These are phyloP conservation scores for Pseudocercospora fuligena DNA, from an alignment of 2,329 filamentous ascomycete genomes.

Conservation along the genomic window DNA sequence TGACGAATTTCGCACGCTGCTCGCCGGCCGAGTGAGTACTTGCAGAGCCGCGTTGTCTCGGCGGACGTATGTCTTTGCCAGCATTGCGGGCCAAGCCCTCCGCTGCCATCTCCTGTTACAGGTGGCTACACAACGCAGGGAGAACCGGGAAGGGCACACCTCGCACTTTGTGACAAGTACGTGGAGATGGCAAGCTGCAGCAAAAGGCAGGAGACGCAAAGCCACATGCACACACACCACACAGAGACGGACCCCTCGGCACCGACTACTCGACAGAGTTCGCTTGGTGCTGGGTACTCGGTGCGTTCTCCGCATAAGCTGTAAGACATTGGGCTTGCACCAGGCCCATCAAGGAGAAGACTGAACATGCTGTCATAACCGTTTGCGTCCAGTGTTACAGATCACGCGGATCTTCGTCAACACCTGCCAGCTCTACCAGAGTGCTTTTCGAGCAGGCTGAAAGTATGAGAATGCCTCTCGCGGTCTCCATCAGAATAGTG, in stretches of 20 bases:
- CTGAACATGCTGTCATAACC: neutral
- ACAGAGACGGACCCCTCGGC: neutral
- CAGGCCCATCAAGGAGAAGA: neutral
- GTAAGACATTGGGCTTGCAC: neutral
- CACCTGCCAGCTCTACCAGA: neutral
- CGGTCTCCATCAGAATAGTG: neutral
- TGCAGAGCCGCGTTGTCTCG: constrained; percentile 2
- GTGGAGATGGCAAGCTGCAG: neutral
- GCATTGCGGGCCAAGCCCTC: neutral
- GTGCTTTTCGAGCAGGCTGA: neutral
- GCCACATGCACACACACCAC: neutral
- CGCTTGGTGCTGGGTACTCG: neutral
- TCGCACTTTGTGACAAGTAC: neutral
- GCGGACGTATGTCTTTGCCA: neutral
- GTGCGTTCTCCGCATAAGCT: neutral
- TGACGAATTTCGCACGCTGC: neutral
- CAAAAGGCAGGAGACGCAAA: neutral
- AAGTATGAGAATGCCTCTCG: neutral
- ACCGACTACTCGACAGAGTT: neutral
- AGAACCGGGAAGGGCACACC: neutral
- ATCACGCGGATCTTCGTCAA: neutral
- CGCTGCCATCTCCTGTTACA: constrained; percentile 5
- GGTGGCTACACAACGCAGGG: neutral
- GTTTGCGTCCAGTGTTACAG: constrained; percentile 1
- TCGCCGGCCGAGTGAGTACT: neutral